phyloP scores from a whole-genome alignment of 495 filamentous ascomycete species.

The Talaromyces adpressus region DNA sequence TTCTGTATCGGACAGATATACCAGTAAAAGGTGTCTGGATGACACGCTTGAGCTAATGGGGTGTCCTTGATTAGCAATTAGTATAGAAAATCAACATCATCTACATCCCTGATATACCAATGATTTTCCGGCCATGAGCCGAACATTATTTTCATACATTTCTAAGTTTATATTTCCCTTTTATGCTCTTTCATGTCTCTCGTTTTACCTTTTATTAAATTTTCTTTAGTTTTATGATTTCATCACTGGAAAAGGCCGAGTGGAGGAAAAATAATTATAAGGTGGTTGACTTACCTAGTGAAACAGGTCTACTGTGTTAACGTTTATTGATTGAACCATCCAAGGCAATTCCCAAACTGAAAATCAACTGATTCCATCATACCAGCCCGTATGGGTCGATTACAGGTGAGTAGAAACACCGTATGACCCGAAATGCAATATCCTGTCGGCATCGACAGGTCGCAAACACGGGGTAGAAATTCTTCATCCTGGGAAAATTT shows the following conservation, averaged over 20 bases:
- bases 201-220: background rate
- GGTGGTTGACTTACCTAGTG: background rate
- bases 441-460: background rate
- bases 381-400: background rate
- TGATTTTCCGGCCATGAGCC: background rate
- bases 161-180: background rate
- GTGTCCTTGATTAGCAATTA: background rate
- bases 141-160: background rate
- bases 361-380: background rate
- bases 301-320: background rate
- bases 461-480: background rate
- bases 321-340: background rate
- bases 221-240: background rate
- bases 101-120: background rate
- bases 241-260: background rate
- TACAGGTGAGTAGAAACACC: background rate
- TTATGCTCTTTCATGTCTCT: background rate
- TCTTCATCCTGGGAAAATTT: background rate
- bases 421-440: background rate
- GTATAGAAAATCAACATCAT: background rate
- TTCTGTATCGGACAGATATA: slow-evolving; percentile 12
- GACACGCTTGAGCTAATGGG: background rate
- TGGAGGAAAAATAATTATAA: background rate
- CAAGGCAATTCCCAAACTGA: background rate
- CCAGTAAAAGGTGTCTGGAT: slow-evolving; percentile 11